Base-by-base conservation (phyloP, 148 eudicot species). In the Camellia granthamiana region DNA sequence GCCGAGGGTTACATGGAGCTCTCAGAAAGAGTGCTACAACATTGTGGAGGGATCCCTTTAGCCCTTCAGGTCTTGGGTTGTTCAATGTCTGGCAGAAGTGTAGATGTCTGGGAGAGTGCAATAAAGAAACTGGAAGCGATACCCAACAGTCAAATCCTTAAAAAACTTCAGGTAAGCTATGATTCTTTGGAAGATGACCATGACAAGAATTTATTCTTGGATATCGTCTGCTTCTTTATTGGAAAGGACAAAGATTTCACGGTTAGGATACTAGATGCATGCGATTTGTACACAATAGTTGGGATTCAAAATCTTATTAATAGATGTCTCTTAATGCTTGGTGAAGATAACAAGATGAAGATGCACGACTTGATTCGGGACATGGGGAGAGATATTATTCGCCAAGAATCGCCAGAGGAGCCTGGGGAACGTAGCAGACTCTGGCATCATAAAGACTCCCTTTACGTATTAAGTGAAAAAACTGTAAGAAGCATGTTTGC, bases 1-100 rank as follows among this genome's bases (percentile, higher is more conserved):
- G 1, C 6, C 7, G 68, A 83, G 74, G 59, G 43, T 60, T 79
- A 74, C 55, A 19, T 67, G 51, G 75, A 83, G n/a, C 69, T 43
- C 15, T 56, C 79, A n/a, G 30, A 38, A 44, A 78, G 59, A 38
- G 59, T 74, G 4, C 52, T 79, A 41, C 2, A 59, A 21, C 42
- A 66, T 42, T 78, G 82, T 16, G 61, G 66, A 55, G 79, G 78
- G 59, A 38, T 43, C 10, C 85, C 82, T 14, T 68, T 78, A 74
- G 82, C 85, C 6, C 82, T 83, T 68, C 63, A 79, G 67, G 79
- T 79, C 14, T 66, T 83, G 51, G 82, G 82, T 11, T 58, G 79
- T 38, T 83, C 79, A 47, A 16, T 83, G 41, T 56, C 9, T 51
- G 79, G 71, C 15, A 75, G 52, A 74, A 75, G 30, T 5, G 10